These are phyloP conservation scores for Grifola frondosa DNA, from an alignment of 1,284 basidiomycete species.

Conservation along the genomic window DNA sequence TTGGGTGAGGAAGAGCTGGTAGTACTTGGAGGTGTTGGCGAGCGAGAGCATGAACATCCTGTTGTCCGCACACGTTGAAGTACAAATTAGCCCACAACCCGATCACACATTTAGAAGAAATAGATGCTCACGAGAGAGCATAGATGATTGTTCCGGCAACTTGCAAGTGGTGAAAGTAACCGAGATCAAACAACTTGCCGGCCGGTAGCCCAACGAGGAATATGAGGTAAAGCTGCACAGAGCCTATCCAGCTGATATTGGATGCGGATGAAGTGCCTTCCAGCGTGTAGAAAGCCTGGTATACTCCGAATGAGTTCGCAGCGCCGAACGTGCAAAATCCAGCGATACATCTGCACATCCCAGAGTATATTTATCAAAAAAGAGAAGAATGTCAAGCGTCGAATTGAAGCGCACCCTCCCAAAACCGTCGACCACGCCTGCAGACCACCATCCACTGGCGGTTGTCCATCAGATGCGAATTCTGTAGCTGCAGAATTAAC, in stretches of 20 bases:
- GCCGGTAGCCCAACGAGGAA: slow-evolving; percentile 29
- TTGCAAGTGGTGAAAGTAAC: slow-evolving; percentile 8
- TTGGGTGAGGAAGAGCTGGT: slow-evolving; percentile 29
- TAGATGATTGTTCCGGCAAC: not conserved
- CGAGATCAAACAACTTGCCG: slow-evolving; percentile 28
- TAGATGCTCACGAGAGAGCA: slow-evolving; percentile 3
- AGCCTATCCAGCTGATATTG: slow-evolving; percentile 43
- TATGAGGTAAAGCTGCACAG: slow-evolving; percentile 33
- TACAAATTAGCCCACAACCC: no score
- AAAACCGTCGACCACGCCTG: slow-evolving; percentile 6
- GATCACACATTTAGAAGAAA: slow-evolving; percentile 13
- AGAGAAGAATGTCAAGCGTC: slow-evolving; percentile 25
- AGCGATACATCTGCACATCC: slow-evolving; percentile 11
- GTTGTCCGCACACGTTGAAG: no score
- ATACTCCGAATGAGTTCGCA: slow-evolving; percentile 42
- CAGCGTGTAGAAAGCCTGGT: slow-evolving; percentile 45
- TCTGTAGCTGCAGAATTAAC: no score
- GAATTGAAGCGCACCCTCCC: slow-evolving; percentile 2
- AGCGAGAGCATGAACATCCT: slow-evolving; percentile 29
- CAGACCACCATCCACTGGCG: slow-evolving; percentile 8
- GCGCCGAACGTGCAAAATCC: no score
- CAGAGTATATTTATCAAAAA: slow-evolving; percentile 16
- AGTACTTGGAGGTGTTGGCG: slow-evolving; percentile 20
- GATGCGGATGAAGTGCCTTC: slow-evolving; percentile 25
- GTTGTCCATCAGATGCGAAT: no score